A percentile compares a stretch with the other conserved stretches of the same genome.
Evolutionary conservation across 2,329 filamentous ascomycete species (phyloP).

Genomic region (Talaromyces sp.): DNA sequence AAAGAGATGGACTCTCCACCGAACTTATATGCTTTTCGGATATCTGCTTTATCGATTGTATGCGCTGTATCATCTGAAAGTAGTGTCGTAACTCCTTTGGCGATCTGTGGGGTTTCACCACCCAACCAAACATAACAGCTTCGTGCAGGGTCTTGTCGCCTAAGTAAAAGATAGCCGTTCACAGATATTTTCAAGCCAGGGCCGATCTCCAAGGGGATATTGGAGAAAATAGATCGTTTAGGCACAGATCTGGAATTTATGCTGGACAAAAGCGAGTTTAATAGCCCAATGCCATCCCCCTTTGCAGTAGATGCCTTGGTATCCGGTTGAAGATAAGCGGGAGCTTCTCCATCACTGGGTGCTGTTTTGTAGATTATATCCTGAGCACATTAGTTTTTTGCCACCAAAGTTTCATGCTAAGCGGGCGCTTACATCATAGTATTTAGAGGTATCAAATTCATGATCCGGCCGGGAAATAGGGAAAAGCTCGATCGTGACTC

Average conservation of each 20-base stretch:
- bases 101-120: constrained; percentile 83
- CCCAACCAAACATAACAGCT: constrained; percentile 87
- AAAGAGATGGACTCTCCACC: constrained; percentile 89
- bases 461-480: constrained; percentile 74
- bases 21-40: constrained; percentile 94
- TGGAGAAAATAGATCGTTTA: constrained; percentile 82
- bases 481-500: constrained; percentile 89
- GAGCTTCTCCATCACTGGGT: constrained; percentile 69
- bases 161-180: constrained; percentile 88
- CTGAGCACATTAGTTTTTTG: constrained; percentile 46
- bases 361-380: constrained; percentile 86
- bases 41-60: constrained; percentile 76
- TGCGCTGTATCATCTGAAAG: constrained; percentile 77
- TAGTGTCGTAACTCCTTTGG: constrained; percentile 70
- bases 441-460: constrained; percentile 78
- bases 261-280: constrained; percentile 79
- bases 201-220: constrained; percentile 83
- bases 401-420: not conserved
- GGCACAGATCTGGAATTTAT: constrained; percentile 89
- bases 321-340: constrained; percentile 55
- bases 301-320: constrained; percentile 63
- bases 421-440: constrained; percentile 75
- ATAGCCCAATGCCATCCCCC: constrained; percentile 74
- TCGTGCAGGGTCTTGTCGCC: constrained; percentile 77
- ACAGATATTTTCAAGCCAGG: constrained; percentile 84